Evolutionary conservation across 2,329 filamentous ascomycete genomes (phyloP).

Genomic region (Rhinocladiella mackenziei): DNA sequence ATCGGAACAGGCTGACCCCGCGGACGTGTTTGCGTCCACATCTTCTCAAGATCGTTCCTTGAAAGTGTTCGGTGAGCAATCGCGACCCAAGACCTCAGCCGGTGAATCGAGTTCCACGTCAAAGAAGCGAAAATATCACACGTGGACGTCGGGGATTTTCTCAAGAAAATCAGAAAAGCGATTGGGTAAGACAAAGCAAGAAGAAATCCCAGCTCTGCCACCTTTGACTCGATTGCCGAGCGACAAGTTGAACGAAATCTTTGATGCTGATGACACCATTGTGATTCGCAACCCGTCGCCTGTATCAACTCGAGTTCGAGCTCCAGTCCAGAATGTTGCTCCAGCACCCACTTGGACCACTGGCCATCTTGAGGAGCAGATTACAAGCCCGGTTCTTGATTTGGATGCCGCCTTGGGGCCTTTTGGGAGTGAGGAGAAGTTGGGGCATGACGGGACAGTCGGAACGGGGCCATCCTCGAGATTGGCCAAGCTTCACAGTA

Average conservation of each 20-base stretch:
- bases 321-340: slow-evolving; percentile 5
- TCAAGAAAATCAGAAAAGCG: slow-evolving; percentile 48
- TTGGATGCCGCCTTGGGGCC: slow-evolving; percentile 89
- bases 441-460: slow-evolving; percentile 31
- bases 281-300: slow-evolving; percentile 42
- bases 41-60: slow-evolving; percentile 6
- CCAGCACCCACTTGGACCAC: slow-evolving; percentile 1
- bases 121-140: slow-evolving; percentile 71
- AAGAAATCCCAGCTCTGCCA: slow-evolving; percentile 43
- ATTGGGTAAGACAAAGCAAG: slow-evolving; percentile 40
- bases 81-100: slow-evolving; percentile 31
- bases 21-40: slow-evolving; percentile 13
- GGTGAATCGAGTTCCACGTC: slow-evolving; percentile 41
- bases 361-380: slow-evolving; percentile 54
- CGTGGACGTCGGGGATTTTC: slow-evolving; percentile 52
- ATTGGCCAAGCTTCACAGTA: slow-evolving; percentile 48
- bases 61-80: slow-evolving; percentile 14
- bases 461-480: slow-evolving; percentile 31
- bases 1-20: slow-evolving; percentile 25
- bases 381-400: slow-evolving; percentile 79
- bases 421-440: slow-evolving; percentile 66
- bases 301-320: slow-evolving; percentile 18
- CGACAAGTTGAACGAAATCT: slow-evolving; percentile 44
- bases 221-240: slow-evolving; percentile 38
- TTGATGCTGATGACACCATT: slow-evolving; percentile 49